A percentile compares a stretch with the other conserved stretches of the same genome.
Evolutionary conservation across 148 eudicot genomes (phyloP).

Genomic region (Dianthus caryophyllus): DNA sequence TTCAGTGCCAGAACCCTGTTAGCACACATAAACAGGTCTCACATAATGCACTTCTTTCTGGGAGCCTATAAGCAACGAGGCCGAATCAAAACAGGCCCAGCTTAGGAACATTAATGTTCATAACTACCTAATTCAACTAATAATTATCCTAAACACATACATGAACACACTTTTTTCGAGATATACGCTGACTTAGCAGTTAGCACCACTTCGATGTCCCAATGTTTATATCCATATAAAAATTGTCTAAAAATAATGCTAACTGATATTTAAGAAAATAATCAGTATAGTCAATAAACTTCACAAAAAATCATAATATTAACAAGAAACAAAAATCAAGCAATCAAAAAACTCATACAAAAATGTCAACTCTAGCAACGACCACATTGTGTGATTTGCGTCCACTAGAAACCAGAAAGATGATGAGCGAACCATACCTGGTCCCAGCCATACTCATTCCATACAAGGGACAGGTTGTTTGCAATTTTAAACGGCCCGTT

Average conservation of each 20-base stretch:
- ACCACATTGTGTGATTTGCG: too few species aligned
- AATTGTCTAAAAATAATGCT: slow-evolving; percentile 4
- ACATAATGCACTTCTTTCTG: neutral
- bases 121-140: too few species aligned
- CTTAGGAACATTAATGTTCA: too few species aligned
- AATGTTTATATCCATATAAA: too few species aligned
- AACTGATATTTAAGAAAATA: neutral
- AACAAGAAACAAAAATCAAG: neutral
- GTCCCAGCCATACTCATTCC: slow-evolving; percentile 94
- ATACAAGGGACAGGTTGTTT: slow-evolving; percentile 60
- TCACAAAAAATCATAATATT: neutral
- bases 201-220: too few species aligned
- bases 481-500: slow-evolving; percentile 83
- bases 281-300: neutral
- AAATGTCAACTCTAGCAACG: neutral
- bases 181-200: too few species aligned
- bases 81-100: too few species aligned
- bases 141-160: too few species aligned
- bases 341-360: neutral
- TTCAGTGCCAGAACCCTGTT: neutral
- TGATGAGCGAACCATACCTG: slow-evolving; percentile 37
- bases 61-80: neutral
- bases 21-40: neutral
- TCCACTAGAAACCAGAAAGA: neutral
- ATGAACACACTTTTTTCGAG: too few species aligned